Conservation (phyloP, 2,329 filamentous ascomycete species). For the Camptophora hylomeconis region DNA sequence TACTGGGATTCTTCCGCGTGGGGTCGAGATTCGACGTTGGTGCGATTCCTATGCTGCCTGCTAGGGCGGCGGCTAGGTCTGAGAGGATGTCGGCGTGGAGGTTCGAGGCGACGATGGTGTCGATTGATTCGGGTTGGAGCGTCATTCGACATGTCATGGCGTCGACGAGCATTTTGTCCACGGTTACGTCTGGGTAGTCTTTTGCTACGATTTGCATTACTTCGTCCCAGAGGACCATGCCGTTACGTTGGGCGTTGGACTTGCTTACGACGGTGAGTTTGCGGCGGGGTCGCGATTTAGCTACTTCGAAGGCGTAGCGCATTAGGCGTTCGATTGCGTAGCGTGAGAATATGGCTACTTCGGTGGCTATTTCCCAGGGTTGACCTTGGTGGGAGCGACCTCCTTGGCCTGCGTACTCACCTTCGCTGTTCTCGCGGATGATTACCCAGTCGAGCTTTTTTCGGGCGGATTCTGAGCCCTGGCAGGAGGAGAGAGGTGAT, state of each 20-base stretch:
- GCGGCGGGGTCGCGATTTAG: slow-evolving; percentile 43
- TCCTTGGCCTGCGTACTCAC: slow-evolving; percentile 53
- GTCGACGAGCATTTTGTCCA: slow-evolving; percentile 55
- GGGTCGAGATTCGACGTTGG: slow-evolving; percentile 58
- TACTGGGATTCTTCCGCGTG: slow-evolving; percentile 44
- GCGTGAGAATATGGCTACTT: slow-evolving; percentile 51
- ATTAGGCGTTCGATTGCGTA: slow-evolving; percentile 47
- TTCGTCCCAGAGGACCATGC: slow-evolving; percentile 58
- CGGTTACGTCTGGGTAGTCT: slow-evolving; percentile 47
- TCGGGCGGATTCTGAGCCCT: too few species aligned
- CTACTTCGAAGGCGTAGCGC: slow-evolving; percentile 50
- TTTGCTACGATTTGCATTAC: slow-evolving; percentile 41
- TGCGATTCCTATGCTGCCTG: slow-evolving; percentile 59
- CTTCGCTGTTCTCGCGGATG: slow-evolving; percentile 53
- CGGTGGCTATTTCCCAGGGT: slow-evolving; percentile 49
- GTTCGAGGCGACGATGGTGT: slow-evolving; percentile 53
- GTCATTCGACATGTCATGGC: slow-evolving; percentile 55
- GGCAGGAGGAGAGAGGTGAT: slow-evolving; percentile 30
- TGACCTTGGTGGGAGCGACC: slow-evolving; percentile 46
- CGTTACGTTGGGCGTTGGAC: slow-evolving; percentile 52
- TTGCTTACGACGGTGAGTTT: slow-evolving; percentile 52
- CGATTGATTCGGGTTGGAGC: slow-evolving; percentile 43
- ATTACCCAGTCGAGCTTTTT: slow-evolving; percentile 52
- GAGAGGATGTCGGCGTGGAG: slow-evolving; percentile 55
- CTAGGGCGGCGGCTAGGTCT: slow-evolving; percentile 56